These are phyloP conservation scores for Phaeosphaeria sp. DNA, from an alignment of 2,329 filamentous ascomycete species.

Conservation along the genomic window DNA sequence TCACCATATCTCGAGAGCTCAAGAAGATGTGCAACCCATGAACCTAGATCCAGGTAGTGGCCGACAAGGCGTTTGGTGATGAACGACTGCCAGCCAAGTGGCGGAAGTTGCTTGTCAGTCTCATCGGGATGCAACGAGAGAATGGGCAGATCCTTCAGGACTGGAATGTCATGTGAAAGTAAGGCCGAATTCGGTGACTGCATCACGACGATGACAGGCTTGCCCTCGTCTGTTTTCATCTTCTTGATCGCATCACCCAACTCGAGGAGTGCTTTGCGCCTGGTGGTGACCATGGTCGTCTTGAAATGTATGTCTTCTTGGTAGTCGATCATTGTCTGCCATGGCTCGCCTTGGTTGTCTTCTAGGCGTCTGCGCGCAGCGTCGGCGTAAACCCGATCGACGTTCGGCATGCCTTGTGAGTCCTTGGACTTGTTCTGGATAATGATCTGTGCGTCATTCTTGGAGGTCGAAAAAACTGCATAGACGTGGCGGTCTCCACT, in stretches of 20 bases:
- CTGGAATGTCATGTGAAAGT: constrained; percentile 83
- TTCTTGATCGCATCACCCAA: constrained; percentile 88
- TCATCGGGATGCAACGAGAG: constrained; percentile 81
- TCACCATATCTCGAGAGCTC: constrained; percentile 91
- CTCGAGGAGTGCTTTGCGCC: constrained; percentile 86
- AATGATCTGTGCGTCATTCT: constrained; percentile 80
- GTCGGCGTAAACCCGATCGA: constrained; percentile 86
- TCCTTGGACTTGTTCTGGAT: constrained; percentile 86
- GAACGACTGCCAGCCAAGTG: constrained; percentile 91
- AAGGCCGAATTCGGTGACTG: constrained; percentile 86
- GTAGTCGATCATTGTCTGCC: constrained; percentile 85
- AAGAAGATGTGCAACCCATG: constrained; percentile 88
- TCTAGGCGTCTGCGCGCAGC: constrained; percentile 69
- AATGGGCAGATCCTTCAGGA: constrained; percentile 83
- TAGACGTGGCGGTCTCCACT: constrained; percentile 93
- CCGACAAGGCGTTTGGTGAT: constrained; percentile 84
- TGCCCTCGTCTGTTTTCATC: constrained; percentile 82
- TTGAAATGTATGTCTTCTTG: constrained; percentile 87
- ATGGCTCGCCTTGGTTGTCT: constrained; percentile 71
- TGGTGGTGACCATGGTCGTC: constrained; percentile 84
- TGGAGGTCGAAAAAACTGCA: constrained; percentile 85
- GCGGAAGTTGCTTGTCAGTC: constrained; percentile 84
- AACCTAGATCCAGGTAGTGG: constrained; percentile 90
- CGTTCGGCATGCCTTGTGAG: constrained; percentile 84
- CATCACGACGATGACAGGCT: constrained; percentile 82